Base-by-base conservation (phyloP, 169 alveolate species). In the Eimeria maxima region DNA sequence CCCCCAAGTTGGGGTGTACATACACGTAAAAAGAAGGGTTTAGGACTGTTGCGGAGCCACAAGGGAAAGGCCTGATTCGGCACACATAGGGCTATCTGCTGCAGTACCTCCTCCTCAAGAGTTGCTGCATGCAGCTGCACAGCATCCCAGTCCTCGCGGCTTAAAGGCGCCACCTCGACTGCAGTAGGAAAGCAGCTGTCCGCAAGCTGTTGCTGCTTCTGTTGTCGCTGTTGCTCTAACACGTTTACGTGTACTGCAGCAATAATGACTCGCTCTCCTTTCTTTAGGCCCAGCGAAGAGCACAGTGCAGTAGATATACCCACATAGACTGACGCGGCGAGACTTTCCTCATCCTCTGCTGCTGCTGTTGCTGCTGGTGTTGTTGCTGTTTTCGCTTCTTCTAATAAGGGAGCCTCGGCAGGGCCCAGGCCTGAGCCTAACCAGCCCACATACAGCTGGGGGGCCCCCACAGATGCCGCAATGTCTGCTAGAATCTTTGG, bases 131-230 rank as follows among this genome's bases (percentile, higher is more conserved):
- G 96, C 53, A 93, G 96, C 89, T 93, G 93, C 69, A 93, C 93
- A 14, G 90, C 93, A n/a, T 93, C 96, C 96, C 96, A 93, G 89
- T 93, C 96, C 57, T 80, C 96, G 27, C 71, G 44, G 53, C 63
- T 22, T 33, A 83, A 78, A 20, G 94, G 94, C 22, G 78, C 63
- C 60, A 93, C 93, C 90, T 93, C 96, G 18, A 93, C 42, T 13
- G 74, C 14, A 22, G 93, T 6, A 10, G 60, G 27, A 45, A 60
- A 63, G 76, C 47, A 50, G 7, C 80, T 24, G 3, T 14, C 38
- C 22, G n/a, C 44, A 29, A 4, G 10, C 67, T 47, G 80, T 83
- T 57, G 83, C 63, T 65, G 81, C 83, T 65, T 87, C 95, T 89
- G 95, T 73, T 88, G 94, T 50, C 42, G 76, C 95, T 69, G 87